Evolutionary conservation across 2,329 filamentous ascomycete genomes (phyloP).

Genomic region (Venturia pyrina): DNA sequence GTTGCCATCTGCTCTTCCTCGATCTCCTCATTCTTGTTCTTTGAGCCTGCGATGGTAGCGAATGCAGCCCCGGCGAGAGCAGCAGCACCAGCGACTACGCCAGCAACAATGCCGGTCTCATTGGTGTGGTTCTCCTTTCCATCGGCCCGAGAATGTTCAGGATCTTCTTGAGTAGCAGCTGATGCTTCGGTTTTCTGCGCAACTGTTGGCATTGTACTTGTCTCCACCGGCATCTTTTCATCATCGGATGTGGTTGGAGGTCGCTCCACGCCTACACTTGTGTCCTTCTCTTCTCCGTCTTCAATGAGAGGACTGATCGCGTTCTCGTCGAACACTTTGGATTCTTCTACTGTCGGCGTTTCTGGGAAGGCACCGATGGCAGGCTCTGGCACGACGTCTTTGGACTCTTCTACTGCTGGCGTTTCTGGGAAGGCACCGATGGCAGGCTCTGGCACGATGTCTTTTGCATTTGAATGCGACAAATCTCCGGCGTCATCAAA

Average conservation of each 20-base stretch:
- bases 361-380: neutral
- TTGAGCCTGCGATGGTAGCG: conserved; percentile 1
- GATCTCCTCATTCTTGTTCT: neutral
- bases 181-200: neutral
- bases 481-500: neutral
- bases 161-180: neutral
- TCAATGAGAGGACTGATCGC: neutral
- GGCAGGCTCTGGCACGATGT: neutral
- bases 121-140: neutral
- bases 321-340: neutral
- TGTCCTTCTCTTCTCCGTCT: neutral
- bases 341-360: neutral
- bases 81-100: conserved; percentile 6
- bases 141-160: neutral
- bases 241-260: neutral
- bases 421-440: neutral
- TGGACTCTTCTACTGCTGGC: neutral
- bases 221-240: neutral
- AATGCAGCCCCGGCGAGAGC: conserved; percentile 5
- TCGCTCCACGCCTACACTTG: neutral
- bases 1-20: neutral
- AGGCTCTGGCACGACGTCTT: neutral
- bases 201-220: neutral
- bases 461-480: neutral
- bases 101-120: conserved; percentile 7